phyloP scores from a whole-genome alignment of 768 basidiomycete genomes.

The Ephemerocybe angulata region DNA sequence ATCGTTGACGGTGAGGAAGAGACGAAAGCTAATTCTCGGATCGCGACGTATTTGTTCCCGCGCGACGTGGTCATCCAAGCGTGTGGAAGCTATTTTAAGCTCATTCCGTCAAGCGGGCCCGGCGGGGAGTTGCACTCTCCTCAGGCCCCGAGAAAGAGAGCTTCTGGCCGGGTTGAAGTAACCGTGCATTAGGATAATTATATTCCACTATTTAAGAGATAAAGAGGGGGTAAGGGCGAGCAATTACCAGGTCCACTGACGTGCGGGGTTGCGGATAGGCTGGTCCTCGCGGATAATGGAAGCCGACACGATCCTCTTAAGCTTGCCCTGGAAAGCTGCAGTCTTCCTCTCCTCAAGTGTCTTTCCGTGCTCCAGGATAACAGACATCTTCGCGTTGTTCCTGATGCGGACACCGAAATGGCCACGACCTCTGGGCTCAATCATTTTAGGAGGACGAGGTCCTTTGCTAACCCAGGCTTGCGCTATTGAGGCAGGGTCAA shows the following conservation, averaged over 20 bases:
- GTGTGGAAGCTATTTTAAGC: slow-evolving; percentile 16
- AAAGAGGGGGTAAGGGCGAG: slow-evolving; percentile 6
- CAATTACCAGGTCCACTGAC: slow-evolving; percentile 76
- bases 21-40: background rate
- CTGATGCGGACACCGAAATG: slow-evolving; percentile 75
- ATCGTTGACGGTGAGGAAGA: slow-evolving; percentile 32
- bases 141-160: background rate
- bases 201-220: background rate
- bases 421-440: slow-evolving; percentile 84
- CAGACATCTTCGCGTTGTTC: slow-evolving; percentile 69
- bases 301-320: slow-evolving; percentile 78
- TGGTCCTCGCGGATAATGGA: slow-evolving; percentile 75
- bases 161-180: background rate
- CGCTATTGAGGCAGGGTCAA: slow-evolving; percentile 42
- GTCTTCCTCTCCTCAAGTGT: slow-evolving; percentile 65
- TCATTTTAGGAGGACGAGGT: slow-evolving; percentile 50
- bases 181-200: background rate
- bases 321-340: slow-evolving; percentile 58
- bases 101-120: background rate
- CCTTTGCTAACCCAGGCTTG: slow-evolving; percentile 96
- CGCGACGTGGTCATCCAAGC: slow-evolving; percentile 26
- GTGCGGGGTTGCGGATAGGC: slow-evolving; percentile 69
- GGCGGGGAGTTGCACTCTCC: no score
- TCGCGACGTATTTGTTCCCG: slow-evolving; percentile 7
- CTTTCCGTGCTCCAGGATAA: slow-evolving; percentile 79